Base-by-base conservation (phyloP, 2,329 filamentous ascomycete species). In the Gnomoniopsis smithogilvyi region DNA sequence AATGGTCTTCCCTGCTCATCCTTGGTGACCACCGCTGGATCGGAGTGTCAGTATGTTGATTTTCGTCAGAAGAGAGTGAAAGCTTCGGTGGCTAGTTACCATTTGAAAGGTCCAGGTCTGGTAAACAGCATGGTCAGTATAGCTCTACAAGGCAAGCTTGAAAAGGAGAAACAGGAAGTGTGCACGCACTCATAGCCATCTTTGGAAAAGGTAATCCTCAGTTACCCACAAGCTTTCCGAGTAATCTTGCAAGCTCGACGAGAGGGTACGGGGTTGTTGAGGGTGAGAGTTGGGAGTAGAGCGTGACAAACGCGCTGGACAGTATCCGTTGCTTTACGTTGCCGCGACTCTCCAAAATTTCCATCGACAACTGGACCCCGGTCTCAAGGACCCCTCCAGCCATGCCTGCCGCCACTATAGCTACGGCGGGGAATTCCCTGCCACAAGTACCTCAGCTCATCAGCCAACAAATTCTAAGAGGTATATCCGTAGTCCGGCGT, bases 1-100 rank as follows among this genome's bases (percentile, higher is more conserved):
- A 99, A 99, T 43, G 95, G 95, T 72, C 95, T 87, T 63, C 95
- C 95, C 75, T 95, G 88, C 79, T 99, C 95, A 83, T 99, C 95
- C 81, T 96, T 96, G 82, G 97, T 86, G 76, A 99, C 78, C 73
- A 82, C 73, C 72, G 86, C 86, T 89, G 60, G 65, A 14, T 61
- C 30, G 56, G 55, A 48, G 43, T 26, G 60, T 65, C 53, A 64
- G 65, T 67, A 54, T 45, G 48, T 56, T 33, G 26, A 14, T 11
- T 26, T 45, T 41, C 38, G 38, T n/a, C n/a, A 12, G 6, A n/a
- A n/a, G 51, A 38, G 36, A 41, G 19, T 57, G 59, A 62, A 62
- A 66, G 63, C 64, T n/a, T 54, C 66, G 19, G 36, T 62, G 65
- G 56, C 59, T 59, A 51, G 59, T 70, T 90, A 94, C 90, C 90